Percentiles rank a stretch among this genome's conserved stretches.
These are phyloP conservation scores for Fraxinus nigra DNA, from an alignment of 305 asterid genomes.

Conservation along the genomic window DNA sequence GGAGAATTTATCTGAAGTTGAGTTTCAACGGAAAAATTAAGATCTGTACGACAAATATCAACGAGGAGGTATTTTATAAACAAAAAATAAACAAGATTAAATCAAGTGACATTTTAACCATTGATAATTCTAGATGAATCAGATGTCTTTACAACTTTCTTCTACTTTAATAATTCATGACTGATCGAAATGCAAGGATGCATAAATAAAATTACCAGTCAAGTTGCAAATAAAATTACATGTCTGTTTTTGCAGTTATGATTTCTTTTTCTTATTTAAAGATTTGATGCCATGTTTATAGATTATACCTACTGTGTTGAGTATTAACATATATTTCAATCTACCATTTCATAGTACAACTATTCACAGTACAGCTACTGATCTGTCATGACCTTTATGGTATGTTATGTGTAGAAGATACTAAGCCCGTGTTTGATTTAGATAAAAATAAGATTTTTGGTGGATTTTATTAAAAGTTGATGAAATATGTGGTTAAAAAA, in stretches of 20 bases:
- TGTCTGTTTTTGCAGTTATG: not conserved
- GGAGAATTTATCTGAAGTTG: not conserved
- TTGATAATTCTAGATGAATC: not conserved
- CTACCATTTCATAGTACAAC: too few species aligned
- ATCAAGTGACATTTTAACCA: not conserved
- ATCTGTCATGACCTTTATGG: not conserved
- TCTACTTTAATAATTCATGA: not conserved
- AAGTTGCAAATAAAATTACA: too few species aligned
- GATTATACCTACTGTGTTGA: too few species aligned
- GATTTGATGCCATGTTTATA: not conserved
- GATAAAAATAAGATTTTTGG: too few species aligned
- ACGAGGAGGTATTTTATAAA: not conserved
- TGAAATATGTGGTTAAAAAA: too few species aligned
- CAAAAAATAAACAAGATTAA: not conserved
- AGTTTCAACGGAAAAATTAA: not conserved
- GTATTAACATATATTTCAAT: not conserved
- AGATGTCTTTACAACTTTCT: not conserved
- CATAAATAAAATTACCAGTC: too few species aligned
- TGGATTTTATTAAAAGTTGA: too few species aligned
- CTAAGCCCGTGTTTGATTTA: too few species aligned
- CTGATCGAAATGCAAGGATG: too few species aligned
- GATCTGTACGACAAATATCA: not conserved
- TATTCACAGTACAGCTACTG: not conserved
- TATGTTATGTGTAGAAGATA: too few species aligned
- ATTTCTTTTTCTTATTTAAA: too few species aligned